Base-by-base conservation (phyloP, 2,329 filamentous ascomycete species). In the Trichoderma afroharzianum region DNA sequence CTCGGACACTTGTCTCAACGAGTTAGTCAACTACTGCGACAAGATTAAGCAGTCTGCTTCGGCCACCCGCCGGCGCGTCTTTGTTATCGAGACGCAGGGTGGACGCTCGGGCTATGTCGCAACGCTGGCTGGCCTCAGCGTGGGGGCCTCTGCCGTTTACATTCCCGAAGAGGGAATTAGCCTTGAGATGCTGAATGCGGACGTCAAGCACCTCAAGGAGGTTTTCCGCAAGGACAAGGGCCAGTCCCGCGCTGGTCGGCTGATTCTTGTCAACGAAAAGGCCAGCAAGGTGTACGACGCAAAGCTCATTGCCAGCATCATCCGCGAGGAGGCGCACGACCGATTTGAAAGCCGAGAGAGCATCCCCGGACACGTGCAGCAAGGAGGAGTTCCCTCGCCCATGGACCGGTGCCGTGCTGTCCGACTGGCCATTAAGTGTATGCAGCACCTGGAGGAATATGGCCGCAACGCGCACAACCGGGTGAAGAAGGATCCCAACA, bases 41-140 rank as follows among this genome's bases (percentile, higher is more conserved):
- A 95, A 95, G 78, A 98, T 98, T 83, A 94, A 97, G 82, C 96
- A 98, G 81, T 98, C 95, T 2, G 96, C 96, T 0, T 98, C 95
- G 1, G 95, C 96, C 2, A 97, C 94, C 2, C 92, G 96, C 72
- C 91, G 96, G 58, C 91, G 96, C 73, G 95, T 98, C 69, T 99
- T 99, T 82, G 95, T 99, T 68, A 95, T 99, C 69, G 96, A 99
- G 84, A 98, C 96, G 0, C 96, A 99, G 83, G 96, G 96, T 77
- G 96, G 96, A 43, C 91, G 93, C 71, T 98, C 93, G 5, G 96
- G 96, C 24, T 99, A 98, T 82, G 89, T 98, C 72, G 95, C 95
- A 32, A 97, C 94, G 0, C 88, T 98, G 70, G 94, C 93, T 15
- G 96, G 95, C 63, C 89, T 99, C 15, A 90, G 92, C n/a, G 94